These are phyloP conservation scores for Gossypium mustelinum DNA, from an alignment of 345 rosid species.

Conservation along the genomic window DNA sequence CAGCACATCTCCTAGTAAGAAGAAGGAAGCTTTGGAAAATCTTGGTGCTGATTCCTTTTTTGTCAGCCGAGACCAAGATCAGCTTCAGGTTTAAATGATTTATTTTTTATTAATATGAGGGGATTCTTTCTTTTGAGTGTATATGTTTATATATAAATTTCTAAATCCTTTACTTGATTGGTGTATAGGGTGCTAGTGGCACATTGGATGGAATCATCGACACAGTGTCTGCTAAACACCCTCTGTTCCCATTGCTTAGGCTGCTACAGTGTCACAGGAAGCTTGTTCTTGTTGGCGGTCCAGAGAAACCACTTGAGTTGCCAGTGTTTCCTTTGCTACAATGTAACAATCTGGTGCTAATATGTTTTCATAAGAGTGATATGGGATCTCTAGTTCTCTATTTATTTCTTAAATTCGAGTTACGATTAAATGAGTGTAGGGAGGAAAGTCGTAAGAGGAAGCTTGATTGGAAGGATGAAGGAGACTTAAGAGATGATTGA, in stretches of 20 bases:
- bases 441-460: constrained; percentile 43
- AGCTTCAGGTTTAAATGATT: constrained; percentile 22
- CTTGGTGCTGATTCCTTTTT: constrained; percentile 43
- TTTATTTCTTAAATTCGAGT: background rate
- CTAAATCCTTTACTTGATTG: too few species aligned
- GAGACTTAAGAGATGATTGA: constrained; percentile 23
- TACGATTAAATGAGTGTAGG: constrained; percentile 17
- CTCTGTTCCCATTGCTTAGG: constrained; percentile 25
- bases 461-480: constrained; percentile 43
- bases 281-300: constrained; percentile 37
- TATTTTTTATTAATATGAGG: too few species aligned
- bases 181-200: too few species aligned
- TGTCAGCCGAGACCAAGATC: constrained; percentile 30
- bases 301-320: constrained; percentile 42
- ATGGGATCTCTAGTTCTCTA: too few species aligned
- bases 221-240: too few species aligned
- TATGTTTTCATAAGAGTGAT: too few species aligned
- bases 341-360: constrained; percentile 21
- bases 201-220: too few species aligned
- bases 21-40: constrained; percentile 35
- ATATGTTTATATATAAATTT: too few species aligned
- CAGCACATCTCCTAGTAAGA: constrained; percentile 47
- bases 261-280: constrained; percentile 36
- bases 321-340: constrained; percentile 33
- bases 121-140: too few species aligned